Conservation (phyloP, 2,329 filamentous ascomycete species). For the Aspergillus sp. region DNA sequence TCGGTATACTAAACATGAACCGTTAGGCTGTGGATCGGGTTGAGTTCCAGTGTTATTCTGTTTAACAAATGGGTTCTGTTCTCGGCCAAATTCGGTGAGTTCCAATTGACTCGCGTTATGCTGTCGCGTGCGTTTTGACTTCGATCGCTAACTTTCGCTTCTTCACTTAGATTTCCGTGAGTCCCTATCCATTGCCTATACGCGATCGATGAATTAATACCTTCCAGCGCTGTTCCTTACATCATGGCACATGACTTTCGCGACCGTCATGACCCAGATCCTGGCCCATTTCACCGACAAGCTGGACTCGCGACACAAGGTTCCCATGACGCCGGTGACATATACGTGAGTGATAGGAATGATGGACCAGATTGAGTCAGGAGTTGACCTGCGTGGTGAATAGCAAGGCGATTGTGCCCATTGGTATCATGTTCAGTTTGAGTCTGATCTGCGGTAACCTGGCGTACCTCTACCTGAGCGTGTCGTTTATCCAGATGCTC, state of each 20-base stretch:
- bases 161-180: conserved; percentile 44
- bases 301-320: conserved; percentile 88
- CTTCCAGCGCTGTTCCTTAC: conserved; percentile 65
- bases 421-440: conserved; percentile 93
- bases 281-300: conserved; percentile 84
- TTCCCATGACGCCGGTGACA: conserved; percentile 91
- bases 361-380: no score
- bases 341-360: conserved; percentile 57
- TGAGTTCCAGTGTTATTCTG: conserved; percentile 90
- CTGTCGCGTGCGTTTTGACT: not conserved
- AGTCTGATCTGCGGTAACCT: conserved; percentile 95
- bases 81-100: conserved; percentile 77
- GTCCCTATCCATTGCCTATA: conserved; percentile 17
- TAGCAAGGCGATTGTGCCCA: conserved; percentile 81
- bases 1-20: not conserved
- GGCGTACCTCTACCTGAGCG: conserved; percentile 91
- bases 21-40: conserved; percentile 78
- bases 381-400: not conserved
- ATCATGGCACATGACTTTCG: conserved; percentile 91
- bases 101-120: not conserved
- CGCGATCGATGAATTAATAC: conserved; percentile 1
- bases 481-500: conserved; percentile 98
- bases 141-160: not conserved
- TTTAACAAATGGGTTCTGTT: conserved; percentile 99
- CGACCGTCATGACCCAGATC: conserved; percentile 88